Conservation (phyloP, 2,329 filamentous ascomycete genomes). For the Ceratocystis diversiconidia region DNA sequence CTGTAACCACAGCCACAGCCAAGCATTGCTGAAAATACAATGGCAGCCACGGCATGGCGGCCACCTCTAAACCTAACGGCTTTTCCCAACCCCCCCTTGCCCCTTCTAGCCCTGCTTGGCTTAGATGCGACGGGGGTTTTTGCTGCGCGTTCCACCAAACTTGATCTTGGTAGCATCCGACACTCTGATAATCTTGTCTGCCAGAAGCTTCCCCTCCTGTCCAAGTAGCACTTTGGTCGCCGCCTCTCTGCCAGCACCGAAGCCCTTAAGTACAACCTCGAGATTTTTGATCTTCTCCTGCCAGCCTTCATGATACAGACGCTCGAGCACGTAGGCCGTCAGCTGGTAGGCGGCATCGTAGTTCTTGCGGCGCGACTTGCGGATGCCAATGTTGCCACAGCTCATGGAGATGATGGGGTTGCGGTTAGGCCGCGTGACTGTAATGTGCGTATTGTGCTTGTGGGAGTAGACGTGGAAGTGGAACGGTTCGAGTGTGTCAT, state of each 20-base stretch:
- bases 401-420: slow-evolving; percentile 68
- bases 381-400: slow-evolving; percentile 82
- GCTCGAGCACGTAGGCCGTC: slow-evolving; percentile 65
- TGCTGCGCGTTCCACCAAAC: slow-evolving; percentile 85
- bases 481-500: slow-evolving; percentile 45
- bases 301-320: slow-evolving; percentile 70
- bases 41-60: neutral
- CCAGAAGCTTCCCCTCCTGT: slow-evolving; percentile 62
- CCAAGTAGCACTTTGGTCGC: slow-evolving; percentile 81
- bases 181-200: slow-evolving; percentile 62
- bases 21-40: neutral
- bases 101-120: slow-evolving; percentile 9
- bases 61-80: neutral
- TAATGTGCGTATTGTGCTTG: slow-evolving; percentile 93
- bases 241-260: slow-evolving; percentile 75
- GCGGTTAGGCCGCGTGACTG: slow-evolving; percentile 67
- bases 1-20: neutral
- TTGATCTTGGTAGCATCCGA: slow-evolving; percentile 82
- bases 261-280: slow-evolving; percentile 73
- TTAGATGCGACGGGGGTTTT: slow-evolving; percentile 63
- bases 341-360: slow-evolving; percentile 93
- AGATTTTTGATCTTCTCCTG: slow-evolving; percentile 60
- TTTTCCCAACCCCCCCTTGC: neutral
- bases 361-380: slow-evolving; percentile 60
- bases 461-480: slow-evolving; percentile 76